Conservation (phyloP, 2,329 filamentous ascomycete genomes). For the Colletotrichum brevisporum region DNA sequence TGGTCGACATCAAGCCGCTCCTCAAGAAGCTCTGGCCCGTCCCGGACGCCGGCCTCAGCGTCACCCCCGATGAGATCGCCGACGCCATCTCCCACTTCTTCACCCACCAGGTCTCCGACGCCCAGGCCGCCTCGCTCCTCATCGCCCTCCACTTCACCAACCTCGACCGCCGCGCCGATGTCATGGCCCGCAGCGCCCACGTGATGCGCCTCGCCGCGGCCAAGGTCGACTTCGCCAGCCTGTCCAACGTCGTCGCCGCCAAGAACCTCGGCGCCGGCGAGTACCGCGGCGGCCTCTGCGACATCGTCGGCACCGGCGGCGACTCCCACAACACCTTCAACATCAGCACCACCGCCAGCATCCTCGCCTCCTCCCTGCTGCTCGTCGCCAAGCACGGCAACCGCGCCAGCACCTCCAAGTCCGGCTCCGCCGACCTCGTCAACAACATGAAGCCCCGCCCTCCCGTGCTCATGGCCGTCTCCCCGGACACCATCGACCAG, state of each 20-base stretch:
- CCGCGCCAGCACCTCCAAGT: constrained; percentile 93
- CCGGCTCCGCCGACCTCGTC: constrained; percentile 93
- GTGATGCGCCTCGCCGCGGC: constrained; percentile 88
- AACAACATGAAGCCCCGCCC: constrained; percentile 79
- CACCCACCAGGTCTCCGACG: constrained; percentile 88
- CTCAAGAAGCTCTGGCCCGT: constrained; percentile 80
- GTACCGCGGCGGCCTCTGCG: constrained; percentile 88
- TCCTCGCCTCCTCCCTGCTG: constrained; percentile 88
- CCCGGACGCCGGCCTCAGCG: constrained; percentile 58
- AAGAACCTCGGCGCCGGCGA: constrained; percentile 76
- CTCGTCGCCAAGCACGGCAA: constrained; percentile 97
- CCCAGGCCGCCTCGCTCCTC: constrained; percentile 88
- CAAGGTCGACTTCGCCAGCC: constrained; percentile 74
- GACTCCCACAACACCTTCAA: constrained; percentile 99
- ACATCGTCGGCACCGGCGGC: constrained; percentile 97
- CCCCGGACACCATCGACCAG: constrained; percentile 76
- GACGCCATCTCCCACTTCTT: constrained; percentile 93
- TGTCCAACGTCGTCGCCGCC: constrained; percentile 73
- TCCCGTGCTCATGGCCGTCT: constrained; percentile 82
- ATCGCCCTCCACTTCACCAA: constrained; percentile 94
- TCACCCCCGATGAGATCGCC: constrained; percentile 86
- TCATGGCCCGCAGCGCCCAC: constrained; percentile 86
- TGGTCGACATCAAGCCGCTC: constrained; percentile 76
- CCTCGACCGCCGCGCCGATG: constrained; percentile 85
- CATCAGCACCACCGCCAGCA: constrained; percentile 94